Conservation (phyloP, 805 yeast genomes). For the Saccharomycopsis malanga region DNA sequence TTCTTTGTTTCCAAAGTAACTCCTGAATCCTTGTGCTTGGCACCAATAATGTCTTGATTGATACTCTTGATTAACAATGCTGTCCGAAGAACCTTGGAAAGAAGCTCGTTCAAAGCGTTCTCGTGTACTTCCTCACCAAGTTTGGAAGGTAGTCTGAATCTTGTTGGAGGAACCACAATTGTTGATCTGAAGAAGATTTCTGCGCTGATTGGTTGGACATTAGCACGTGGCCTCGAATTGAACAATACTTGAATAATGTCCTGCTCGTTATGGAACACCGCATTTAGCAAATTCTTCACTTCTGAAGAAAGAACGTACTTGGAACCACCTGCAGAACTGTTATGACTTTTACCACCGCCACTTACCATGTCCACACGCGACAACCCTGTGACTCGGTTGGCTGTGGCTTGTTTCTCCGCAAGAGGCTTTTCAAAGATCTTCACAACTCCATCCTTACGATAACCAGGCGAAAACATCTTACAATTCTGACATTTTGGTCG, state of each 20-base stretch:
- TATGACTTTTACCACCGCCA: constrained; percentile 26
- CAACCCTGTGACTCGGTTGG: constrained; percentile 78
- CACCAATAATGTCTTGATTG: constrained; percentile 68
- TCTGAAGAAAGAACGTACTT: constrained; percentile 86
- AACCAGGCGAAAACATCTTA: constrained; percentile 89
- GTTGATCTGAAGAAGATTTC: constrained; percentile 88
- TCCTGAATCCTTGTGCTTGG: constrained; percentile 49
- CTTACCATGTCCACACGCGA: constrained; percentile 64
- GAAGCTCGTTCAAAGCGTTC: constrained; percentile 83
- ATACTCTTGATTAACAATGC: constrained; percentile 78
- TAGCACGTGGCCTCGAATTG: constrained; percentile 54
- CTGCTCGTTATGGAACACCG: constrained; percentile 71
- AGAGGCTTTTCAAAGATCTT: constrained; percentile 88
- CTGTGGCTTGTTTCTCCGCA: constrained; percentile 69
- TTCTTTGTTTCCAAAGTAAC: constrained; percentile 65
- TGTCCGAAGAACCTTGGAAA: constrained; percentile 74
- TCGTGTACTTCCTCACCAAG: constrained; percentile 96
- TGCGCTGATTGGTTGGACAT: constrained; percentile 43
- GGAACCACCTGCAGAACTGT: constrained; percentile 43
- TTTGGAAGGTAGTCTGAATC: constrained; percentile 95
- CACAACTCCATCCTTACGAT: constrained; percentile 90
- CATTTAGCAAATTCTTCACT: constrained; percentile 67
- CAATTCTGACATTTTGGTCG: constrained; percentile 94
- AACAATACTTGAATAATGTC: constrained; percentile 62
- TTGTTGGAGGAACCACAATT: constrained; percentile 89